Conservation (phyloP, 2,329 filamentous ascomycete genomes). For the Berkeleyomyces rouxiae region DNA sequence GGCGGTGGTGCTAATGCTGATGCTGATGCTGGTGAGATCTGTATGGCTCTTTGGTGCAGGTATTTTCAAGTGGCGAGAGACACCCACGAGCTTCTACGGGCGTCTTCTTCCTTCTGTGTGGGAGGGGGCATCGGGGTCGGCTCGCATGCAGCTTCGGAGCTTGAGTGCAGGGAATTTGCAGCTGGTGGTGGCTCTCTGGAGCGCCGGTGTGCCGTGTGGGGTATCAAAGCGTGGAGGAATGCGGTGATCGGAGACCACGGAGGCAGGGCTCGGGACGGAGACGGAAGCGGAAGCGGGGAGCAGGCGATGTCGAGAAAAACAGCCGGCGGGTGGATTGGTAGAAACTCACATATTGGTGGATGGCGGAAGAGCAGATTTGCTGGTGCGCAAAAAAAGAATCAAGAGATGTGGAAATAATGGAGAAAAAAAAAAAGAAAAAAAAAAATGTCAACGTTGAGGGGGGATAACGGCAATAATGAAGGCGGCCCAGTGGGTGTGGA, state of each 20-base stretch:
- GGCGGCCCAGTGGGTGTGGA: slow-evolving; percentile 1
- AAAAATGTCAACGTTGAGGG: not conserved
- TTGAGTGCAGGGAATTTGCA: too few species aligned
- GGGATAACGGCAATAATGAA: not conserved
- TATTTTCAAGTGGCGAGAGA: too few species aligned
- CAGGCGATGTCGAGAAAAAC: not conserved
- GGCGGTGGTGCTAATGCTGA: not conserved
- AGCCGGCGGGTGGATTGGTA: not conserved
- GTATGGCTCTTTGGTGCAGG: too few species aligned
- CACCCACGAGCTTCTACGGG: too few species aligned
- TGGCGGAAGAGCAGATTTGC: not conserved
- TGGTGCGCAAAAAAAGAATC: not conserved
- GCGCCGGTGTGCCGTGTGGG: too few species aligned
- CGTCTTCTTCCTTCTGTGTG: too few species aligned
- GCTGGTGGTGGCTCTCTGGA: too few species aligned
- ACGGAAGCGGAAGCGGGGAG: not conserved
- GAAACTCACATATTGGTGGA: not conserved
- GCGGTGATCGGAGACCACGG: too few species aligned
- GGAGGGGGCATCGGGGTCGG: too few species aligned
- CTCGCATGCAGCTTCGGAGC: too few species aligned
- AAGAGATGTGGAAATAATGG: not conserved
- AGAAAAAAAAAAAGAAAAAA: not conserved
- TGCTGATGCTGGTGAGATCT: too few species aligned
- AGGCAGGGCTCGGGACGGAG: not conserved
- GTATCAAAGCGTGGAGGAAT: too few species aligned